Evolutionary conservation across 768 basidiomycete genomes (phyloP).

Genomic region (Collybia nuda): DNA sequence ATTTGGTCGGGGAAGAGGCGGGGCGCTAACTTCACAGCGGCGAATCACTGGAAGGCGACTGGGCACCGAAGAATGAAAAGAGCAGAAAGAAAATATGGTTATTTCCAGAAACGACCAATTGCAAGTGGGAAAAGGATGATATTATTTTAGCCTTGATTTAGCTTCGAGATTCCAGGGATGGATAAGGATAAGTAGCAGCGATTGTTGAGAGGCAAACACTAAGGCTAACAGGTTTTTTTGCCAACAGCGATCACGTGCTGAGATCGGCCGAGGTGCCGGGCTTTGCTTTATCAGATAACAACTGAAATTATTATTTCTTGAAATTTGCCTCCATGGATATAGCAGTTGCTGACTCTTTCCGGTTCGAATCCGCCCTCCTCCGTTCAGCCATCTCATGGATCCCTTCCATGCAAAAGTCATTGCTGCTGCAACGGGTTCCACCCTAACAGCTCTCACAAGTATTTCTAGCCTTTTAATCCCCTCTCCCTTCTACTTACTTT

Average conservation of each 20-base stretch:
- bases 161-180: neutral
- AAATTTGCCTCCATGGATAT: conserved; percentile 1
- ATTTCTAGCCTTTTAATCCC: conserved; percentile 19
- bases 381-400: conserved; percentile 48
- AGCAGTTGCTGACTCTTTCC: conserved; percentile 4
- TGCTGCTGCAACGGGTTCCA: conserved; percentile 78
- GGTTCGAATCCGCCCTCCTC: conserved; percentile 5
- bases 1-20: neutral
- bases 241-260: conserved; percentile 17
- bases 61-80: conserved; percentile 6
- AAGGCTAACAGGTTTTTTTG: conserved; percentile 12
- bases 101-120: conserved; percentile 4
- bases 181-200: neutral
- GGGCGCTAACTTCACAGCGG: no score
- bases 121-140: neutral
- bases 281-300: conserved; percentile 31
- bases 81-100: neutral
- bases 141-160: conserved; percentile 8
- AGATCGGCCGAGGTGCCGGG: conserved; percentile 4
- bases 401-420: conserved; percentile 76
- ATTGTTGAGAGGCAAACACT: neutral
- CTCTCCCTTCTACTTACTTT: neutral
- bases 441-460: conserved; percentile 84
- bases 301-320: neutral
- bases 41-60: no score